These are phyloP conservation scores for Sugiyamaella floridensis DNA, from an alignment of 805 yeast genomes.

Conservation along the genomic window DNA sequence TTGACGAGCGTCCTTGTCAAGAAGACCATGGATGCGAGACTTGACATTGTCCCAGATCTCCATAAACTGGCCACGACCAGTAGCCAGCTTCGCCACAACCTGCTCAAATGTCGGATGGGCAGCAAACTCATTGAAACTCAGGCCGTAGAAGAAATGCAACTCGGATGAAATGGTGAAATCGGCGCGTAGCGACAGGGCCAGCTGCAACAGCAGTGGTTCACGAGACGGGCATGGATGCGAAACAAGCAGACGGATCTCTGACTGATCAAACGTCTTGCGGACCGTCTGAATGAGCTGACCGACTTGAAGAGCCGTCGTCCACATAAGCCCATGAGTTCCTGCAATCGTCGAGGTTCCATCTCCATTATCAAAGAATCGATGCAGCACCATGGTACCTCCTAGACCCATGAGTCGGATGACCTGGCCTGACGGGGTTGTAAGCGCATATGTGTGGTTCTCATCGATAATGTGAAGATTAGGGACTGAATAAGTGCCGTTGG, in stretches of 20 bases:
- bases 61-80: conserved; percentile 53
- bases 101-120: conserved; percentile 56
- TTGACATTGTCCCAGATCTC: conserved; percentile 58
- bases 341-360: conserved; percentile 42
- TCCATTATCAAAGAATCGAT: conserved; percentile 62
- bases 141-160: conserved; percentile 61
- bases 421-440: conserved; percentile 38
- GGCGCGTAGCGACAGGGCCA: conserved; percentile 59
- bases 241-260: conserved; percentile 53
- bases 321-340: conserved; percentile 60
- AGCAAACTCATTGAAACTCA: conserved; percentile 62
- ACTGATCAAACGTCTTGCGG: conserved; percentile 34
- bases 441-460: conserved; percentile 43
- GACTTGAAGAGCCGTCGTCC: conserved; percentile 67
- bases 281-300: conserved; percentile 55
- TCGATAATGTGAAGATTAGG: conserved; percentile 58
- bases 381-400: conserved; percentile 65
- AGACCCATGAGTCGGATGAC: conserved; percentile 56
- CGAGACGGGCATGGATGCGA: conserved; percentile 66
- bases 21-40: conserved; percentile 39
- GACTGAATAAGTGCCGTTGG: conserved; percentile 44
- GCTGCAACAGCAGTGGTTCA: conserved; percentile 61
- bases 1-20: conserved; percentile 38
- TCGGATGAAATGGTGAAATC: conserved; percentile 72
- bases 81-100: conserved; percentile 55